Percentiles rank a stretch among this genome's conserved stretches.
Evolutionary conservation across 768 basidiomycete genomes (phyloP).

Genomic region (Lactifluus echinatus): DNA sequence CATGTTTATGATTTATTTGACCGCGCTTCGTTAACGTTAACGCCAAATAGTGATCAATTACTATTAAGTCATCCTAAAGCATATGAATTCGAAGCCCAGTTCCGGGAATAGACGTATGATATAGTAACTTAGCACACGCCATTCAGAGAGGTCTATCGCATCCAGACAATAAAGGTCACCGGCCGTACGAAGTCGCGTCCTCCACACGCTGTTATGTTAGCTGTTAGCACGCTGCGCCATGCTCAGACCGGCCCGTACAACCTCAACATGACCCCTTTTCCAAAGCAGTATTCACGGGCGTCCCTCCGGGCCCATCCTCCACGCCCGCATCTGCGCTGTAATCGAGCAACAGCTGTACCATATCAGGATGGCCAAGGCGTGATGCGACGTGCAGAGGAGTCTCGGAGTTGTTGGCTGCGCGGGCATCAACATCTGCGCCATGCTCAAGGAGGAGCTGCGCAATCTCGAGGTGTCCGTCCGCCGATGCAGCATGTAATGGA

Average conservation of each 20-base stretch:
- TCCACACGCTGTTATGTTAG: neutral
- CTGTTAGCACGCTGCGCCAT: neutral
- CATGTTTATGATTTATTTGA: too few species aligned
- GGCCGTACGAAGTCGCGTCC: neutral
- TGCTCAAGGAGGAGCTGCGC: neutral
- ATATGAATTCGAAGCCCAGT: too few species aligned
- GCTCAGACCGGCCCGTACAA: neutral
- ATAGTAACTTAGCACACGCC: too few species aligned
- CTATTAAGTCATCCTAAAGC: too few species aligned
- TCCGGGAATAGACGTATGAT: too few species aligned
- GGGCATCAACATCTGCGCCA: neutral
- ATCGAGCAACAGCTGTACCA: slow-evolving; percentile 1
- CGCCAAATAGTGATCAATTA: too few species aligned
- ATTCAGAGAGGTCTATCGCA: too few species aligned
- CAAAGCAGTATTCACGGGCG: neutral
- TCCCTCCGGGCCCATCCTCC: neutral
- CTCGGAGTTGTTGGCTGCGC: neutral
- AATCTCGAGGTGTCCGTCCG: neutral
- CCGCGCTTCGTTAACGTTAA: too few species aligned
- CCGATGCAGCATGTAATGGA: slow-evolving; percentile 4
- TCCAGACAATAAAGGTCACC: too few species aligned
- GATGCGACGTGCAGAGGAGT: slow-evolving; percentile 1
- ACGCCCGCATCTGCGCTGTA: neutral
- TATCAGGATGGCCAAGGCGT: neutral
- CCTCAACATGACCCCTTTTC: neutral